phyloP scores from a whole-genome alignment of 2,329 filamentous ascomycete genomes.

The Pseudogymnoascus sp. region DNA sequence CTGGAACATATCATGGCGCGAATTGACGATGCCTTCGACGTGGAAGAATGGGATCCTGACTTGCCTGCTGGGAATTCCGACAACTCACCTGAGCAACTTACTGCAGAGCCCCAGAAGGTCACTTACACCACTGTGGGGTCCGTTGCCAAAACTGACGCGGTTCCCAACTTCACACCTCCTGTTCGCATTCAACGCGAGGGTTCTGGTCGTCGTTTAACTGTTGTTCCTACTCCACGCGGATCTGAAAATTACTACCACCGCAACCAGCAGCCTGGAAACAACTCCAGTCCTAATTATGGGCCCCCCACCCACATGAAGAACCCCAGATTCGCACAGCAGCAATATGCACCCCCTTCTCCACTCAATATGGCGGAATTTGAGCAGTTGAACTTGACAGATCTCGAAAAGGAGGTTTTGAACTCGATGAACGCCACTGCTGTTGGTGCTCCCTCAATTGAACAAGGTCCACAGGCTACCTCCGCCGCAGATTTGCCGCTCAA shows the following conservation, averaged over 20 bases:
- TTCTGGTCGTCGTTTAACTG: constrained; percentile 19
- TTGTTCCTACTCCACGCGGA: not conserved
- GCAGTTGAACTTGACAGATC: not conserved
- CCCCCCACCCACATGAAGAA: not conserved
- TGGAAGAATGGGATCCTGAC: constrained; percentile 26
- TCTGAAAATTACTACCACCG: constrained; percentile 1
- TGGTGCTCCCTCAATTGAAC: not conserved
- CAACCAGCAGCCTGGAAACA: constrained; percentile 4
- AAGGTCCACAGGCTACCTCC: not conserved
- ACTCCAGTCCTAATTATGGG: not conserved
- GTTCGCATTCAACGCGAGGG: constrained; percentile 30
- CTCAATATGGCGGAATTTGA: constrained; percentile 10
- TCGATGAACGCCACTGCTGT: not conserved
- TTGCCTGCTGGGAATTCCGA: constrained; percentile 14
- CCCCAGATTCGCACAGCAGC: not conserved
- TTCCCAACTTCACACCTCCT: constrained; percentile 27
- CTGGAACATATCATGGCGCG: constrained; percentile 10
- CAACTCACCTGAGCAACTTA: constrained; percentile 25
- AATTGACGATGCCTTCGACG: constrained; percentile 25
- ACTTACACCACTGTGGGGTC: constrained; percentile 31
- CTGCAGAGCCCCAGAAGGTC: constrained; percentile 22
- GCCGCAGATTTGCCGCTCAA: not conserved
- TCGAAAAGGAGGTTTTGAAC: constrained; percentile 10
- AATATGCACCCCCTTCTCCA: constrained; percentile 13
- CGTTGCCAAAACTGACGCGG: constrained; percentile 24